Conservation (phyloP, 805 yeast genomes). For the Sugiyamaella marilandica region DNA sequence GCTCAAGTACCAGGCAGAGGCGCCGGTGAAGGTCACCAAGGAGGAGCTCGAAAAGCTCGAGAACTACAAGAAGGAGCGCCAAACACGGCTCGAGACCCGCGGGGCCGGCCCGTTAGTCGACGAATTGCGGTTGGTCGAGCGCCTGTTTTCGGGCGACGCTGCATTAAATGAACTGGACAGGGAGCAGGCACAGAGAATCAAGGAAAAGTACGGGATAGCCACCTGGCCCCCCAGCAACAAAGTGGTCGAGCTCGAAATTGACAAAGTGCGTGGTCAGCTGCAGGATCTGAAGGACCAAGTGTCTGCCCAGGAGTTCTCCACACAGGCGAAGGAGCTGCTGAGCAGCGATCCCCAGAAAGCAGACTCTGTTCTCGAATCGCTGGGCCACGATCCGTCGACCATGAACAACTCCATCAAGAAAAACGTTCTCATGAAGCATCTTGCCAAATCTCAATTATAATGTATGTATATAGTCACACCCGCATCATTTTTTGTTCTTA, state of each 20-base stretch:
- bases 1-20: conserved; percentile 69
- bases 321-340: conserved; percentile 29
- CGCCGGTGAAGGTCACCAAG: conserved; percentile 57
- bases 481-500: neutral
- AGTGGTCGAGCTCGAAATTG: conserved; percentile 40
- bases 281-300: conserved; percentile 34
- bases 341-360: conserved; percentile 35
- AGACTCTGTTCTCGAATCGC: conserved; percentile 33
- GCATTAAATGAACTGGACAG: conserved; percentile 34
- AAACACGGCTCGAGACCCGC: conserved; percentile 26
- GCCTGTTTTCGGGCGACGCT: conserved; percentile 7
- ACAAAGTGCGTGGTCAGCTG: conserved; percentile 35
- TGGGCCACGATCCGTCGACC: conserved; percentile 38
- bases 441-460: conserved; percentile 33
- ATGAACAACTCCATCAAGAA: conserved; percentile 55
- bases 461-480: conserved; percentile 2
- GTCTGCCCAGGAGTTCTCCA: conserved; percentile 21
- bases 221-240: conserved; percentile 44
- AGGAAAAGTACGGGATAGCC: conserved; percentile 41
- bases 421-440: conserved; percentile 66
- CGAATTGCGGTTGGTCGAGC: conserved; percentile 23
- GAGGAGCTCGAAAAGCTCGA: conserved; percentile 59
- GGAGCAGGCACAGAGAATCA: conserved; percentile 35
- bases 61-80: conserved; percentile 51
- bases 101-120: conserved; percentile 22